These are phyloP conservation scores for Chlorella vulgaris DNA, from an alignment of 139 green algal species.

Conservation along the genomic window DNA sequence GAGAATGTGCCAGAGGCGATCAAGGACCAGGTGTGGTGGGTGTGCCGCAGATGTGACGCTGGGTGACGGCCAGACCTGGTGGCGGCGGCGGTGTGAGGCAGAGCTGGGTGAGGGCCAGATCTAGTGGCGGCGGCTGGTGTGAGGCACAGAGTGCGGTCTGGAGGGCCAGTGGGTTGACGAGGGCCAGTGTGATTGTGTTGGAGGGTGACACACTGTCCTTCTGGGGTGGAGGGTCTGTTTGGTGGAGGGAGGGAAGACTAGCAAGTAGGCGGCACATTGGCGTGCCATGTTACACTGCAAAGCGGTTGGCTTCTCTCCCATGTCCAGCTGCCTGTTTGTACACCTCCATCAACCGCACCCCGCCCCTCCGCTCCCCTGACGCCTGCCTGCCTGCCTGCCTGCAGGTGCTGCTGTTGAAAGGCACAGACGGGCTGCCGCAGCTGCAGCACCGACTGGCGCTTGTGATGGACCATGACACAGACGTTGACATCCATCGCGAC, in stretches of 20 bases:
- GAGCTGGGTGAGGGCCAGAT: too few relatives aligned
- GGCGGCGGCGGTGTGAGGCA: neutral
- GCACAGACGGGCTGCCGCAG: neutral
- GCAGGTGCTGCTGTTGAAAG: constrained; percentile 26
- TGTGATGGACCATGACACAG: constrained; percentile 41
- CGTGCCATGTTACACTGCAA: too few relatives aligned
- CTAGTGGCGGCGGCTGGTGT: too few relatives aligned
- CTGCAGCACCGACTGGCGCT: constrained; percentile 34
- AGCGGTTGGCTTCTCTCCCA: too few relatives aligned
- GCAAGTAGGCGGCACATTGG: too few relatives aligned
- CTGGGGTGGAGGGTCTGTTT: too few relatives aligned
- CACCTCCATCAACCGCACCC: neutral
- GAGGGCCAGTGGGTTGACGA: too few relatives aligned
- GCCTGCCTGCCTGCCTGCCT: neutral
- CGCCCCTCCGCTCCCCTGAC: neutral
- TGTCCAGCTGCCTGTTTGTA: neutral
- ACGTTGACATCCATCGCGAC: constrained; percentile 11
- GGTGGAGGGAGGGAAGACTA: too few relatives aligned
- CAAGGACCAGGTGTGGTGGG: constrained; percentile 31
- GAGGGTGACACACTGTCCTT: too few relatives aligned
- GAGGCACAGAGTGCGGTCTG: too few relatives aligned
- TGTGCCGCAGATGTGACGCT: neutral
- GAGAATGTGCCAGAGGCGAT: constrained; percentile 22
- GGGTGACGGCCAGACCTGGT: neutral
- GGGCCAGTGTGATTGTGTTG: too few relatives aligned